phyloP scores from a whole-genome alignment of 2,329 filamentous ascomycete genomes.

The Verticillium longisporum region DNA sequence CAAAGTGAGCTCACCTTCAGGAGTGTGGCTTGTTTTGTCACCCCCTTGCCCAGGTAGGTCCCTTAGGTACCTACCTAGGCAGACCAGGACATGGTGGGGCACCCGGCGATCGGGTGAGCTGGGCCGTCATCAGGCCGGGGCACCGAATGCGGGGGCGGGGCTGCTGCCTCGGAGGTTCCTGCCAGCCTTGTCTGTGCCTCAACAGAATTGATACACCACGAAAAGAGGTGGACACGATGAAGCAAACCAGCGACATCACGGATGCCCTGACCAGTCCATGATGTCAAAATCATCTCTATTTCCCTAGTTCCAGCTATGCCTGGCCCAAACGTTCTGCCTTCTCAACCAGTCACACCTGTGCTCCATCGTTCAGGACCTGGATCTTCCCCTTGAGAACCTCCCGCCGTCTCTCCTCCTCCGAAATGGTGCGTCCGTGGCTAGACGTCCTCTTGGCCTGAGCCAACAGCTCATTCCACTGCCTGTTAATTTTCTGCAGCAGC shows the following conservation, averaged over 20 bases:
- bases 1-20: no score
- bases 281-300: no score
- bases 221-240: no score
- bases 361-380: slow-evolving; percentile 19
- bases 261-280: no score
- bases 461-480: slow-evolving; percentile 7
- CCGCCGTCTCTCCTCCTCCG: slow-evolving; percentile 24
- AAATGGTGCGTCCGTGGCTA: neutral
- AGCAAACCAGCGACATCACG: neutral
- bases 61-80: no score
- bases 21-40: no score
- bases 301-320: no score
- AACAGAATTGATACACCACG: no score
- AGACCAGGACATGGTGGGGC: slow-evolving; percentile 7
- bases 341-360: neutral
- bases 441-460: slow-evolving; percentile 11
- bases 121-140: slow-evolving; percentile 1
- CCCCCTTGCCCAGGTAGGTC: no score
- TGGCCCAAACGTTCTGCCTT: no score
- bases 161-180: neutral
- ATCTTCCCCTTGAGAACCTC: slow-evolving; percentile 29
- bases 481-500: neutral
- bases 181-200: no score
- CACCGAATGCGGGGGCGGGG: neutral
- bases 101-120: slow-evolving; percentile 13